Evolutionary conservation across 495 filamentous ascomycete genomes (phyloP).

Genomic region (Neurospora tetrasperma): DNA sequence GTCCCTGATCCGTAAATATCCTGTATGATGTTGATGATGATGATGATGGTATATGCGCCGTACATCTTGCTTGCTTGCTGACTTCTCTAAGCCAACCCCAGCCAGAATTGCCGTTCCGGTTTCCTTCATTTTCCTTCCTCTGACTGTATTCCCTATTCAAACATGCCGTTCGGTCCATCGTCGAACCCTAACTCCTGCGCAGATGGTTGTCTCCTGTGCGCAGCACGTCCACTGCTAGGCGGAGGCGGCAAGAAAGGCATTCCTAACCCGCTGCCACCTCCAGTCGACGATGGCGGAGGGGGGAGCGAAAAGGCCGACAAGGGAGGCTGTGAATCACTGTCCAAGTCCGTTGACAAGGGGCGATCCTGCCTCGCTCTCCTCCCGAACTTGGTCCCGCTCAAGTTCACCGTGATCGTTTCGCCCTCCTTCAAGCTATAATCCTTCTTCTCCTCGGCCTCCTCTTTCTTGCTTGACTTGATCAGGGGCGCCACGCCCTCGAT

Average conservation of each 20-base stretch:
- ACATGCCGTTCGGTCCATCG: constrained; percentile 58
- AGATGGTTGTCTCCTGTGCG: constrained; percentile 38
- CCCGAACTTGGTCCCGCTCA: constrained; percentile 45
- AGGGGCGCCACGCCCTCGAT: constrained; percentile 11
- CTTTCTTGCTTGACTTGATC: constrained; percentile 17
- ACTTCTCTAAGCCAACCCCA: not conserved
- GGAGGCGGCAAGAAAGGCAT: constrained; percentile 42
- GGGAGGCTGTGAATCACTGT: constrained; percentile 9
- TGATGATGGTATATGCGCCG: not conserved
- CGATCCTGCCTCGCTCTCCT: constrained; percentile 20
- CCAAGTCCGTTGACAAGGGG: constrained; percentile 10
- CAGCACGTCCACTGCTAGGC: constrained; percentile 44
- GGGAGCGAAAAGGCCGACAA: constrained; percentile 42
- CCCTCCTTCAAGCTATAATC: constrained; percentile 77
- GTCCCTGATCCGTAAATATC: not conserved
- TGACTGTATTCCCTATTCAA: constrained; percentile 18
- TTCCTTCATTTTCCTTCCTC: not conserved
- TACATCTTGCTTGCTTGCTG: not conserved
- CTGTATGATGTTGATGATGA: not conserved
- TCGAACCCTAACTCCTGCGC: constrained; percentile 51
- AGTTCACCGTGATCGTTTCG: constrained; percentile 72
- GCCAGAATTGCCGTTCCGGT: not conserved
- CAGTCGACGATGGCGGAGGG: constrained; percentile 29
- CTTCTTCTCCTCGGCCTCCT: constrained; percentile 42
- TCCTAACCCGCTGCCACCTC: not conserved